Conservation (phyloP, 768 basidiomycete species). For the Mycena vulgaris region DNA sequence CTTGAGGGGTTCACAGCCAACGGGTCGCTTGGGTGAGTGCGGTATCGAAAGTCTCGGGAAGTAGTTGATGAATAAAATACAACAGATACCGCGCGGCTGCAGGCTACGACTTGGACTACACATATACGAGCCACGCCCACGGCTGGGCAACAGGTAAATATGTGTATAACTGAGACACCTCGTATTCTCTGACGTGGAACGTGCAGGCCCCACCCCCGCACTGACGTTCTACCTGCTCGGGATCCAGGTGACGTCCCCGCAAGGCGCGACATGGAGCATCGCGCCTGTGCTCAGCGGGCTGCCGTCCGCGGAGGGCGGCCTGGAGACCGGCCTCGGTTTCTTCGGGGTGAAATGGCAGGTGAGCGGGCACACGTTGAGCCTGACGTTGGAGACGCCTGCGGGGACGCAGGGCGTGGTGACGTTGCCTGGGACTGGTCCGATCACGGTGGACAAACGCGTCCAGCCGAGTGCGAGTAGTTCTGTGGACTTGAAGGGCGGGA, state of each 20-base stretch:
- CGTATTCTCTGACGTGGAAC: neutral
- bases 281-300: slow-evolving; percentile 62
- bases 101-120: slow-evolving; percentile 63
- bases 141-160: slow-evolving; percentile 58
- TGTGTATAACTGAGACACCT: too few relatives aligned
- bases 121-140: slow-evolving; percentile 64
- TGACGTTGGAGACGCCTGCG: slow-evolving; percentile 45
- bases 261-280: slow-evolving; percentile 60
- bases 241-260: slow-evolving; percentile 56
- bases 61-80: neutral
- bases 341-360: slow-evolving; percentile 60
- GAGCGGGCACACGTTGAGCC: slow-evolving; percentile 32
- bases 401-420: slow-evolving; percentile 46
- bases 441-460: slow-evolving; percentile 34
- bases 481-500: slow-evolving; percentile 30
- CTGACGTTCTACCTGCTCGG: slow-evolving; percentile 65
- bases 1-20: slow-evolving; percentile 65
- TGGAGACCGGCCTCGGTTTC: slow-evolving; percentile 62
- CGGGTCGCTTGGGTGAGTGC: slow-evolving; percentile 59
- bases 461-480: slow-evolving; percentile 5
- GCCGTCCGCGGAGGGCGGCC: slow-evolving; percentile 59
- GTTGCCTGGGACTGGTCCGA: slow-evolving; percentile 45
- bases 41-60: too few relatives aligned
- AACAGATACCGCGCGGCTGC: slow-evolving; percentile 59
- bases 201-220: slow-evolving; percentile 60